A percentile compares a stretch with the other conserved stretches of the same genome.
Conservation (phyloP, 352 stramenopile species). For the Pythium pyrilobum region DNA sequence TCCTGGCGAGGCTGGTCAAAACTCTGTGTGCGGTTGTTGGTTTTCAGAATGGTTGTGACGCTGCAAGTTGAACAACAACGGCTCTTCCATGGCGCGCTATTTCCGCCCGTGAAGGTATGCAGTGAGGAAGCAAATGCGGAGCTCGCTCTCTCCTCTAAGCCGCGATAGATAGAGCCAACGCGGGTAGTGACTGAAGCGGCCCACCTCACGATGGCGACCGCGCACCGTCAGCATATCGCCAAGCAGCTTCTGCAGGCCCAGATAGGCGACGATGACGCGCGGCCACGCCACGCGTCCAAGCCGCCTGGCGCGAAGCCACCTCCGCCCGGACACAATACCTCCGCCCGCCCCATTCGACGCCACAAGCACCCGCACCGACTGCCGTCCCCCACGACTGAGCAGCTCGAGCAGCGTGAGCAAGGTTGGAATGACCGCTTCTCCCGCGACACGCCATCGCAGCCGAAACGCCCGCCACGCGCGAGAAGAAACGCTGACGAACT, state of each 20-base stretch:
- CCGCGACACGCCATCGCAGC: slow-evolving; percentile 41
- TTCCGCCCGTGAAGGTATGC: too few relatives aligned
- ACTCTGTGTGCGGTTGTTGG: too few relatives aligned
- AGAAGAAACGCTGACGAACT: slow-evolving; percentile 4
- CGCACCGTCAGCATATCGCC: slow-evolving; percentile 35
- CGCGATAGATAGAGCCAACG: too few relatives aligned
- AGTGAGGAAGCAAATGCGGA: too few relatives aligned
- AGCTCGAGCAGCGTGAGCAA: slow-evolving; percentile 57
- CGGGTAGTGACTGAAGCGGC: background rate
- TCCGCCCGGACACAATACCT: background rate
- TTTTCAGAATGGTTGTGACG: too few relatives aligned
- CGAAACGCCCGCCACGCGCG: slow-evolving; percentile 33
- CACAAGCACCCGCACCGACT: slow-evolving; percentile 25
- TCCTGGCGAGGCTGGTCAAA: too few relatives aligned
- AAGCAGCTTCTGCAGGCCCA: slow-evolving; percentile 38
- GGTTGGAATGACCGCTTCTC: slow-evolving; percentile 75
- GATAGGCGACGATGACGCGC: slow-evolving; percentile 4
- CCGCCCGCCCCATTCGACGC: slow-evolving; percentile 23
- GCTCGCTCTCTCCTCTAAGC: background rate
- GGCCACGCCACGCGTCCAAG: slow-evolving; percentile 6
- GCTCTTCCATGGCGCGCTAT: too few relatives aligned
- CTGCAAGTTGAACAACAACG: too few relatives aligned
- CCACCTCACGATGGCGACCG: slow-evolving; percentile 39
- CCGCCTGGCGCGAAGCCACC: slow-evolving; percentile 3
- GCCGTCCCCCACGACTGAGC: slow-evolving; percentile 36